These are phyloP conservation scores for Solanum medicagineum DNA, from an alignment of 257 asterid genomes.

Conservation along the genomic window DNA sequence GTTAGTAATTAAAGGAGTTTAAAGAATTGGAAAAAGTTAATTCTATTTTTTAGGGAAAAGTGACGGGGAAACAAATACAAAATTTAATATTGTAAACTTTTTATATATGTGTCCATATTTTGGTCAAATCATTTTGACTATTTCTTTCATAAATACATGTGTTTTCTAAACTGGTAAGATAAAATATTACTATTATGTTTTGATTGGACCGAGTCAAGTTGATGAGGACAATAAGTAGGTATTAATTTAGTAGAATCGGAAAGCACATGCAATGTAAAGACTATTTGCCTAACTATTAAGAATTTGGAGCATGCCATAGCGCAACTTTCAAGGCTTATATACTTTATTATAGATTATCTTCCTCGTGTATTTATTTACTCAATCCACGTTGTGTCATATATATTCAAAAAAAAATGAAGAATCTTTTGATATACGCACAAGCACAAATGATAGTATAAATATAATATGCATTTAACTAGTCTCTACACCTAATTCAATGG, in stretches of 20 bases:
- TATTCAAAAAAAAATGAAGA: not conserved
- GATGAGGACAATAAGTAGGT: not conserved
- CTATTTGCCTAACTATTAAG: not conserved
- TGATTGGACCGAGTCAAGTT: too few relatives aligned
- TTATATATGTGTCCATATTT: too few relatives aligned
- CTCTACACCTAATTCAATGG: not conserved
- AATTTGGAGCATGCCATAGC: not conserved
- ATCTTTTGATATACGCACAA: not conserved
- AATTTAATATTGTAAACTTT: too few relatives aligned
- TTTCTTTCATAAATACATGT: too few relatives aligned
- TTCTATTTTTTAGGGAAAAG: too few relatives aligned
- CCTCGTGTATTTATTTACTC: not conserved
- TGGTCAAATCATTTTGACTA: too few relatives aligned
- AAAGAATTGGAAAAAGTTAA: too few relatives aligned
- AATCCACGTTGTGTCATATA: not conserved
- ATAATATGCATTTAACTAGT: not conserved
- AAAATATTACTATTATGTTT: too few relatives aligned
- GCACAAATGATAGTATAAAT: not conserved
- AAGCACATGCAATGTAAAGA: not conserved
- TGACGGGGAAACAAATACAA: too few relatives aligned
- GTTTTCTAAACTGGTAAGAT: too few relatives aligned
- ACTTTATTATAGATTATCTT: not conserved
- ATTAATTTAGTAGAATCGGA: not conserved
- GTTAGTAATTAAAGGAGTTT: too few relatives aligned
- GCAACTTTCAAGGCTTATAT: not conserved